phyloP scores from a whole-genome alignment of 2,329 filamentous ascomycete species.

The Penicillium sp. region DNA sequence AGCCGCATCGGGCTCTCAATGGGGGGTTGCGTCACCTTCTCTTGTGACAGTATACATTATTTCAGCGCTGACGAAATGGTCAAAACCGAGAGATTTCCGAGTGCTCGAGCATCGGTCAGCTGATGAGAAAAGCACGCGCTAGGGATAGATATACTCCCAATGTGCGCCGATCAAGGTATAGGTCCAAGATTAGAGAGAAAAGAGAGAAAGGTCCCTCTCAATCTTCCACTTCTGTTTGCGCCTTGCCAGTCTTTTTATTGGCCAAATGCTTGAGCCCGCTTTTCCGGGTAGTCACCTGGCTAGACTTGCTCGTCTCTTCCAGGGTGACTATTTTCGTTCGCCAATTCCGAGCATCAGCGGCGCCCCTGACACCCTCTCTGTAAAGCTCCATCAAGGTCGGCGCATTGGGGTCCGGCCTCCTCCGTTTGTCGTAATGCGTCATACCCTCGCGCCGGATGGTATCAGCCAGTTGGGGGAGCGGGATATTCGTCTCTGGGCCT shows the following conservation, averaged over 20 bases:
- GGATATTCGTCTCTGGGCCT: not conserved
- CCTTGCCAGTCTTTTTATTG: not conserved
- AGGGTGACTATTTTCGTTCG: not conserved
- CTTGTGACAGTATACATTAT: no score
- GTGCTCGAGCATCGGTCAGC: not conserved
- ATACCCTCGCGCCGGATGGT: not conserved
- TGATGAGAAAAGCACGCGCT: not conserved
- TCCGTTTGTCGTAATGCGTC: not conserved
- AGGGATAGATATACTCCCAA: no score
- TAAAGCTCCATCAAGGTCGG: constrained; percentile 1
- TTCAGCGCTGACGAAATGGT: not conserved
- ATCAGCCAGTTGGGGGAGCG: not conserved
- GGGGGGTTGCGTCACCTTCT: no score
- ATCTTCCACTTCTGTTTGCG: not conserved
- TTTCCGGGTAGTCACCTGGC: not conserved
- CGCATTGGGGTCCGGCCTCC: not conserved
- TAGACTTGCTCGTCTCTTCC: not conserved
- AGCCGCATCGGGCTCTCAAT: not conserved
- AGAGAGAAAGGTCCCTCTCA: not conserved
- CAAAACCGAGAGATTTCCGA: not conserved
- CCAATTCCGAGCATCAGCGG: not conserved
- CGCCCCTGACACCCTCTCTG: not conserved
- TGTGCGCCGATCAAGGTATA: no score
- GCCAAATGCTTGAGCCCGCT: not conserved
- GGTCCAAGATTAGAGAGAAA: no score